Percentiles rank a stretch among this genome's conserved stretches.
These are phyloP conservation scores for Babesia bovis DNA, from an alignment of 169 alveolate genomes.

Conservation along the genomic window DNA sequence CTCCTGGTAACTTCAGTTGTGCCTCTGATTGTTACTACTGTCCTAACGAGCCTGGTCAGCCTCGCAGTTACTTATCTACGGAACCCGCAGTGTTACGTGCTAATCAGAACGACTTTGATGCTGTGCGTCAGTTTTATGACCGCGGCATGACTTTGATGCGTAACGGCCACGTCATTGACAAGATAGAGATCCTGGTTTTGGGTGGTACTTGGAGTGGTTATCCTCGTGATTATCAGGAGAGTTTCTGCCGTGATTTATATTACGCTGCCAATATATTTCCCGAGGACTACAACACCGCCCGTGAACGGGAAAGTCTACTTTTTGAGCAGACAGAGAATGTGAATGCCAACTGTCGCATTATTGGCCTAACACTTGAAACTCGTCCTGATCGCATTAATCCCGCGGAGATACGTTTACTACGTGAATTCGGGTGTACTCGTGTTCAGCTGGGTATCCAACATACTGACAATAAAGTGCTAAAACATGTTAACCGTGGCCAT, in stretches of 20 bases:
- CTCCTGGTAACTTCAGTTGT: slow-evolving; percentile 92
- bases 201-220: slow-evolving; percentile 96
- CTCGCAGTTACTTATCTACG: slow-evolving; percentile 91
- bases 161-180: slow-evolving; percentile 91
- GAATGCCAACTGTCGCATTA: slow-evolving; percentile 65
- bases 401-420: slow-evolving; percentile 79
- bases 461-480: slow-evolving; percentile 83
- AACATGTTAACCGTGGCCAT: slow-evolving; percentile 83
- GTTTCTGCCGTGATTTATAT: slow-evolving; percentile 88
- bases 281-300: slow-evolving; percentile 58
- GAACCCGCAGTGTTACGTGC: slow-evolving; percentile 95
- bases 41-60: slow-evolving; percentile 95
- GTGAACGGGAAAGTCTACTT: slow-evolving; percentile 54
- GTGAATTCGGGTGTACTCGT: slow-evolving; percentile 90
- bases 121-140: slow-evolving; percentile 88
- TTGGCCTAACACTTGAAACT: slow-evolving; percentile 86
- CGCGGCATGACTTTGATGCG: slow-evolving; percentile 88
- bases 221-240: slow-evolving; percentile 87
- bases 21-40: slow-evolving; percentile 91
- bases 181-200: slow-evolving; percentile 89
- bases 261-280: slow-evolving; percentile 91
- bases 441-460: slow-evolving; percentile 94
- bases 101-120: slow-evolving; percentile 90
- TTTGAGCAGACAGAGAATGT: slow-evolving; percentile 73
- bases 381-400: slow-evolving; percentile 90